Percentiles rank a stretch among this genome's conserved stretches.
Conservation (phyloP, 192 early-diverging fungal species). For the Coemansia sp. region DNA sequence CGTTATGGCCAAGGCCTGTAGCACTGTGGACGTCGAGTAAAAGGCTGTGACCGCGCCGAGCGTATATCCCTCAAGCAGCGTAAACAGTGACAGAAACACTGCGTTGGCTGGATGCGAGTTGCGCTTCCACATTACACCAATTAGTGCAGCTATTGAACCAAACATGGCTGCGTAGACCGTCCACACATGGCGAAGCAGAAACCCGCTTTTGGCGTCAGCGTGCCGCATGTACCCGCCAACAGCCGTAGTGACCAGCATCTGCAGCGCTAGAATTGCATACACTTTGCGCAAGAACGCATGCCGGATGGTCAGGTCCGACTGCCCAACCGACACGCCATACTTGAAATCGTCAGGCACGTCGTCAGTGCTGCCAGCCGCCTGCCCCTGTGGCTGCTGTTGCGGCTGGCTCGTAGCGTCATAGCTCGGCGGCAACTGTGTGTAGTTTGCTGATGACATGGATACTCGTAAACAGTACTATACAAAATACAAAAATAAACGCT, state of each 20-base stretch:
- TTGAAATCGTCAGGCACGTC: conserved; percentile 60
- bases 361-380: background rate
- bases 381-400: background rate
- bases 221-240: conserved; percentile 62
- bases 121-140: conserved; percentile 61
- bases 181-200: conserved; percentile 63
- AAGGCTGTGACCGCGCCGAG: conserved; percentile 64
- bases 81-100: conserved; percentile 63
- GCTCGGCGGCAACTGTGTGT: conserved; percentile 45
- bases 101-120: conserved; percentile 66
- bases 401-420: conserved; percentile 24
- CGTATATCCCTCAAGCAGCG: conserved; percentile 56
- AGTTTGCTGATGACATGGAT: conserved; percentile 40
- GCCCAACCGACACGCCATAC: conserved; percentile 49
- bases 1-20: conserved; percentile 75
- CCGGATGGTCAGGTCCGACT: conserved; percentile 54
- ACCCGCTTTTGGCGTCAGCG: conserved; percentile 51
- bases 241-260: conserved; percentile 60
- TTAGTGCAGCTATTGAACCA: conserved; percentile 51
- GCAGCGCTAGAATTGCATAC: conserved; percentile 66
- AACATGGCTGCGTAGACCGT: conserved; percentile 58
- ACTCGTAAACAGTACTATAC: background rate
- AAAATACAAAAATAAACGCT: background rate
- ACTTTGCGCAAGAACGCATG: conserved; percentile 72
- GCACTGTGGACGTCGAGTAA: conserved; percentile 62